Base-by-base conservation (phyloP, 2,329 filamentous ascomycete genomes). In the Pyrenochaeta sp. region DNA sequence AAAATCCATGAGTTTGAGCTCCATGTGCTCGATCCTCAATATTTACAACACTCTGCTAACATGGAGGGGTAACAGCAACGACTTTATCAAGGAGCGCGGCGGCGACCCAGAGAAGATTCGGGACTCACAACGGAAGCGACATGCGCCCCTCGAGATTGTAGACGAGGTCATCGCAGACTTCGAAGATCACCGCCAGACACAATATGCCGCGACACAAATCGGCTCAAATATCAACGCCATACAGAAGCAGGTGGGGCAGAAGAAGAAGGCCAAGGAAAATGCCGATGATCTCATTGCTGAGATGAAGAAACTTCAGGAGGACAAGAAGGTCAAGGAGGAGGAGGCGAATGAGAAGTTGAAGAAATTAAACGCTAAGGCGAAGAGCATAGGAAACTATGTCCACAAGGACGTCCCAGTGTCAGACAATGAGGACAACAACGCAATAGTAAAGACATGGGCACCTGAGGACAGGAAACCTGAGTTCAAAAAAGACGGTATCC, bases 191-290 rank as follows among this genome's bases (percentile, higher is more conserved):
- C 86, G 91, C 68, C 87, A 83, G 79, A 91, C 90, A 48, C 85
- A 91, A 56, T 95, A 94, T 72, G 86, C 85, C 49, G 90, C 88
- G 7, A 91, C 88, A 17, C 91, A 96, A 75, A 85, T 95, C 65
- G 90, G 89, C 63, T 87, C 87, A 68, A 87, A 90, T 79, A 93
- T 97, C 78, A 98, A 98, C 79, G 87, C 85, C 17, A 85, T 92
- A 27, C 91, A 96, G 76, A 97, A 96, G 79, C 87, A 92, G 75
- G 96, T 98, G 72, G 92, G 90, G 15, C 81, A 85, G 69, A 96
- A 94, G 83, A 97, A 96, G 82, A 97, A 96, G 88, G 69, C 69
- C 23, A 97, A 97, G 82, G 92, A 96, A 79, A 87, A 94, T 74
- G 92, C 92, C 35, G 86, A 86, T 64, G 90, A 92, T 35, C 81